These are phyloP conservation scores for Stemphylium vesicarium DNA, from an alignment of 2,329 filamentous ascomycete species.

Conservation along the genomic window DNA sequence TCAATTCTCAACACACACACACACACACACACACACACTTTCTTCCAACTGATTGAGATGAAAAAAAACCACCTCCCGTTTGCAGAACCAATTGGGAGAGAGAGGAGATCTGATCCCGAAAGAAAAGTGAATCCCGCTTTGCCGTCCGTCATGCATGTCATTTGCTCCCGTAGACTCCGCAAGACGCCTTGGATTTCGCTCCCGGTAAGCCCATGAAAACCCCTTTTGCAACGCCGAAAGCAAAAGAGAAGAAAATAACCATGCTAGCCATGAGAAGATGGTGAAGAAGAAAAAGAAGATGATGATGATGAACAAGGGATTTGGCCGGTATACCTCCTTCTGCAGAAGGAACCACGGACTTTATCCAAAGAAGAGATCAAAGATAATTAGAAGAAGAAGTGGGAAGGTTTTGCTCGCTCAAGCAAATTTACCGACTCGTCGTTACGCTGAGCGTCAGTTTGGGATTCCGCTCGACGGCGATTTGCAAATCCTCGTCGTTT, in stretches of 20 bases:
- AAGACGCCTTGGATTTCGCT: constrained; percentile 9
- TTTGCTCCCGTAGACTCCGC: constrained; percentile 4
- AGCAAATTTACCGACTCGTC: constrained; percentile 19
- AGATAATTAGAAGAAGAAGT: constrained; percentile 7
- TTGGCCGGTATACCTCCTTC: neutral
- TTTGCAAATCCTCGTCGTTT: constrained; percentile 80
- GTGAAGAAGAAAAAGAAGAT: constrained; percentile 3
- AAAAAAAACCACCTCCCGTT: neutral
- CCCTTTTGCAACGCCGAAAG: constrained; percentile 22
- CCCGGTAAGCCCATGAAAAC: constrained; percentile 12
- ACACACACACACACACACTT: too few species aligned
- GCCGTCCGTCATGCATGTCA: constrained; percentile 11
- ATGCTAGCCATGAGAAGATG: neutral
- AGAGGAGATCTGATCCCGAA: neutral
- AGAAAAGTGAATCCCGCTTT: constrained; percentile 4
- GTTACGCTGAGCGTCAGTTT: constrained; percentile 74
- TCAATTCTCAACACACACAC: neutral
- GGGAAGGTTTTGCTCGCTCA: neutral
- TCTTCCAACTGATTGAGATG: neutral
- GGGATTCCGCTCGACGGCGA: constrained; percentile 81
- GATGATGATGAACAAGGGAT: constrained; percentile 2
- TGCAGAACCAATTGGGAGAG: neutral
- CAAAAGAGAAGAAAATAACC: constrained; percentile 5
- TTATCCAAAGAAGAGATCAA: neutral
- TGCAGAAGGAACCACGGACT: neutral